Evolutionary conservation across 306 rosid species (phyloP).

Genomic region (barrel medic (Medicago truncatula)): MtrunA17r5.0-ANR NC_053047.1:324501-325000

Average conservation of each 20-base stretch:
- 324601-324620: constrained; percentile 9
- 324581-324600: not conserved
- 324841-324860: too few species aligned
- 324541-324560: not conserved
- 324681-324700: not conserved
- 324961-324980: not conserved
- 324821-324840: too few species aligned
- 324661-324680: not conserved
- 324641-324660: not conserved
- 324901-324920: not conserved
- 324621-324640: not conserved
- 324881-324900: not conserved
- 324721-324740: not conserved
- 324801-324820: too few species aligned
- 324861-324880: too few species aligned
- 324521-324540: not conserved
- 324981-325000: not conserved
- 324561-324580: not conserved
- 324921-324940: not conserved
- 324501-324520: constrained; percentile 30
- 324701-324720: constrained; percentile 10
- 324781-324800: too few species aligned
- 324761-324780: not conserved
- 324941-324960: not conserved
- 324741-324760: not conserved